Conservation (phyloP, 2,329 filamentous ascomycete species). For the Boeremia lycopersici region DNA sequence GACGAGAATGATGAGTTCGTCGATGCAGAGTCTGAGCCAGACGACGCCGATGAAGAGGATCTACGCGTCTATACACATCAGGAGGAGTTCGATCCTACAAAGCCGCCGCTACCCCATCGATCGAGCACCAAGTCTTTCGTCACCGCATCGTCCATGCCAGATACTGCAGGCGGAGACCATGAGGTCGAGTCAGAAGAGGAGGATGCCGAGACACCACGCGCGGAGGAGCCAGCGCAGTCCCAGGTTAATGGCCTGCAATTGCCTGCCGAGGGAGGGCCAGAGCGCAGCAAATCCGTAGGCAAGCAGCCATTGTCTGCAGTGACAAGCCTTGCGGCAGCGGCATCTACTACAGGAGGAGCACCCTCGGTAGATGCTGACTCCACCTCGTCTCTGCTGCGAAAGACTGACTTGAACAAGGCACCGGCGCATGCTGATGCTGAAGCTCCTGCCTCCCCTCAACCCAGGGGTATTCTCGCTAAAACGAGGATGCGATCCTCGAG, state of each 20-base stretch:
- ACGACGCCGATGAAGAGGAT: conserved; percentile 29
- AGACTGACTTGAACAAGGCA: conserved; percentile 44
- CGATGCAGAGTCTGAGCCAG: conserved; percentile 43
- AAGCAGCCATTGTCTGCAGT: conserved; percentile 39
- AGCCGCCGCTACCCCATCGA: conserved; percentile 21
- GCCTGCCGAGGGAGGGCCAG: conserved; percentile 25
- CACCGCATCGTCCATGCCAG: conserved; percentile 36
- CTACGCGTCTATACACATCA: conserved; percentile 26
- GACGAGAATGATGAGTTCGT: conserved; percentile 33
- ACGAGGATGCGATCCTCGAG: conserved; percentile 37
- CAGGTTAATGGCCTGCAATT: conserved; percentile 42
- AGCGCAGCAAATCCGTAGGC: conserved; percentile 26
- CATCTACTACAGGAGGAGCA: conserved; percentile 34
- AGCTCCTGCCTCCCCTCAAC: conserved; percentile 20
- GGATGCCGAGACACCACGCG: conserved; percentile 4
- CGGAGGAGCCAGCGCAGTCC: conserved; percentile 23
- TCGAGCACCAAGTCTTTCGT: conserved; percentile 43
- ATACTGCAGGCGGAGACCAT: conserved; percentile 12
- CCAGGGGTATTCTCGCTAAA: conserved; percentile 38
- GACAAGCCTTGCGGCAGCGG: conserved; percentile 33
- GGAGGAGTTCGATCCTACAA: conserved; percentile 18
- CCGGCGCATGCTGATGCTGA: conserved; percentile 26
- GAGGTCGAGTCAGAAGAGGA: conserved; percentile 8
- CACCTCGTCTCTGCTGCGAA: conserved; percentile 45
- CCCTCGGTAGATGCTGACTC: conserved; percentile 45